These are phyloP conservation scores for Sanghuangporus baumii DNA, from an alignment of 1,284 basidiomycete genomes.

Conservation along the genomic window DNA sequence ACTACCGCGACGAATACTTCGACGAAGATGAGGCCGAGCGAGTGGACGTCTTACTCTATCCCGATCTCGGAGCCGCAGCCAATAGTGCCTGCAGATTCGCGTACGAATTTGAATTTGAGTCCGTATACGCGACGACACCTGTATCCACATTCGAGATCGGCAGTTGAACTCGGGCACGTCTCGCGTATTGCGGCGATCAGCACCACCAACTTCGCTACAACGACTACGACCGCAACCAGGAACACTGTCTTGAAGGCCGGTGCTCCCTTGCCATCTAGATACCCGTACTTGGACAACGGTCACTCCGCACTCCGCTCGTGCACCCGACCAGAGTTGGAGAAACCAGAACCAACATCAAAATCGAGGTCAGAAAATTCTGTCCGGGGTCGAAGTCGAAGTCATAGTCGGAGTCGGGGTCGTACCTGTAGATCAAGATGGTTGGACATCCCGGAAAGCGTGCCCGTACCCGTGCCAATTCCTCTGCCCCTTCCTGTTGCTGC, in stretches of 20 bases:
- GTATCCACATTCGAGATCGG: neutral
- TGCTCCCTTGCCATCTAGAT: too few species aligned
- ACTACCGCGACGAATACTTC: neutral
- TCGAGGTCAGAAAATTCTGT: neutral
- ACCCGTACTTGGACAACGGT: too few species aligned
- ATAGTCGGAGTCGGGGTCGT: neutral
- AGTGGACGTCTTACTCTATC: neutral
- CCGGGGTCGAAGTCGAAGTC: neutral
- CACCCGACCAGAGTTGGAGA: too few species aligned
- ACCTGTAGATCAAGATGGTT: neutral
- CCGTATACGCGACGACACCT: too few species aligned
- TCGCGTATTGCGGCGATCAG: neutral
- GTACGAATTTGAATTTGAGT: neutral
- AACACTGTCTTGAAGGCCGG: too few species aligned
- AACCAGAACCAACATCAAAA: too few species aligned
- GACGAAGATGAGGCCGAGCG: neutral
- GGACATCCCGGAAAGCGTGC: neutral
- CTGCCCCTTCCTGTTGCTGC: neutral
- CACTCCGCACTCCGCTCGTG: too few species aligned
- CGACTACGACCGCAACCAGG: neutral
- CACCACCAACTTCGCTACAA: neutral
- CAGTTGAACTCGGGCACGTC: neutral
- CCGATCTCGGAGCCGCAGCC: neutral
- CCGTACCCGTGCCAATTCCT: neutral
- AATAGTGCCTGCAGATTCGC: neutral